These are phyloP conservation scores for Trichoderma reesei DNA, from an alignment of 495 filamentous ascomycete species.

Conservation along the genomic window DNA sequence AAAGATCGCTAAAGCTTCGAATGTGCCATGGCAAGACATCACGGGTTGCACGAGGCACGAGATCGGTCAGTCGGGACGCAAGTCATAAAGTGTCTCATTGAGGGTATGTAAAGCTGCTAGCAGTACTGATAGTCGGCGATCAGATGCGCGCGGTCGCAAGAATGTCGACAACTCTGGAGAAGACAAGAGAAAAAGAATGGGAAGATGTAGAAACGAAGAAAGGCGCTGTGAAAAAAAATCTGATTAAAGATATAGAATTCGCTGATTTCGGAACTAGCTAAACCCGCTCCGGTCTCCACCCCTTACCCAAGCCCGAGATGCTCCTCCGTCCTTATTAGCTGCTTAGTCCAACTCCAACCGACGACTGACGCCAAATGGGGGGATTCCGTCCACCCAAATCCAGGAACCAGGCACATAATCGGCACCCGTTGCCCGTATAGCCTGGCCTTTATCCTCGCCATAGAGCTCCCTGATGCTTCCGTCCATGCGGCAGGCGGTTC, in stretches of 20 bases:
- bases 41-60: neutral
- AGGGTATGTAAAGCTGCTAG: neutral
- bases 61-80: neutral
- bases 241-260: neutral
- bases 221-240: neutral
- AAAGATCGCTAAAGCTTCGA: conserved; percentile 65
- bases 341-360: too few relatives aligned
- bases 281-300: neutral
- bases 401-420: too few relatives aligned
- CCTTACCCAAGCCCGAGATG: neutral
- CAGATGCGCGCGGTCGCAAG: neutral
- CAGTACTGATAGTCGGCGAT: neutral
- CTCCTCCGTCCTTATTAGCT: neutral
- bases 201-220: neutral
- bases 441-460: too few relatives aligned
- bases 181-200: neutral
- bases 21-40: conserved; percentile 42
- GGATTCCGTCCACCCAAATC: too few relatives aligned
- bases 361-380: too few relatives aligned
- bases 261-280: neutral
- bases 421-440: too few relatives aligned
- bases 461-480: too few relatives aligned
- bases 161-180: neutral
- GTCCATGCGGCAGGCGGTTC: too few relatives aligned
- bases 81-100: neutral